Evolutionary conservation across 352 stramenopile genomes (phyloP), one percentile per base, ranked within the genome.

Genomic region (Globisporangium recalcitrans): DNA sequence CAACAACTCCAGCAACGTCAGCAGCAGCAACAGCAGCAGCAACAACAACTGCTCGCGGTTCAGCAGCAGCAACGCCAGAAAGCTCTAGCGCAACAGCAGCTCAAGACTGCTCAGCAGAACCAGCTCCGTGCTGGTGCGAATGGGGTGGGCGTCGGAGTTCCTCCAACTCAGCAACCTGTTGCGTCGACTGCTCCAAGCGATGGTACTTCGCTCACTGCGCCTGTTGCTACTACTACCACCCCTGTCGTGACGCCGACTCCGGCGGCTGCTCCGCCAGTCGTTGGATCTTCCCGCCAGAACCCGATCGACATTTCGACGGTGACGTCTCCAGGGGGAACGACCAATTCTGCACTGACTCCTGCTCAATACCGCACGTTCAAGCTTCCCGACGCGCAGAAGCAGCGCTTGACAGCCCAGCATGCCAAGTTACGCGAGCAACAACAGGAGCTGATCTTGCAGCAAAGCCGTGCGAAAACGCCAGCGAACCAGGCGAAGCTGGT

Each of bases 311-410:
- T 84, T 21, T 75, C 74, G 4, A 62, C 56, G 11, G 70, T 60
- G 0, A 70, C 68, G 13, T 73, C 77, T 21, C 63, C 75, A 24
- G 57, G 52, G 53, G 63, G 44, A 1, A 82, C 68, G 19, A 72
- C 69, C 36, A 62, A 49, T 34, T 62, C 73, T 3, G 74, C 76
- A 13, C 71, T 91, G 34, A 91, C 82, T 1, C 70, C 82, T 7
- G 77, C 80, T 19, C 82, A 91, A 58, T 91, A 91, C 52, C 75
- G 73, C n/a, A 89, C 72, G 13, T 90, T 91, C 60, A 87, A 88
- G 65, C 62, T 93, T 4, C 65, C 78, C 0, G 78, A 91, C 21
- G 61, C 69, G 4, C 81, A 84, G 48, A 90, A 90, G 62, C 77
- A 88, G 48, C 79, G 77, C 11, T 53, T 93, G 44, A 90, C 82